A percentile compares a stretch with the other conserved stretches of the same genome.
These are phyloP conservation scores for Irpex sp. DNA, from an alignment of 1,284 basidiomycete species.

Conservation along the genomic window DNA sequence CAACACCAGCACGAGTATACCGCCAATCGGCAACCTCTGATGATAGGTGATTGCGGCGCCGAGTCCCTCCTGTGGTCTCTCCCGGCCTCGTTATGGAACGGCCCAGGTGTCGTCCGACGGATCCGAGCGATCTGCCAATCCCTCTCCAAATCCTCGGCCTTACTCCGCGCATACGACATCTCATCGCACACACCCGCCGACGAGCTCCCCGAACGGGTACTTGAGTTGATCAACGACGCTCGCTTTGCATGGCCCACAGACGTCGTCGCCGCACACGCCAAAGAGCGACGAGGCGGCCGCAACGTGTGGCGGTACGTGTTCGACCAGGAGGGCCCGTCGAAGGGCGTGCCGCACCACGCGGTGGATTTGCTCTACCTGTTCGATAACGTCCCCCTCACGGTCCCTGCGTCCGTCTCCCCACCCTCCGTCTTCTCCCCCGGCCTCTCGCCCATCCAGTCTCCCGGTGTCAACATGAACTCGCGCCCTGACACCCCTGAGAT, in stretches of 20 bases:
- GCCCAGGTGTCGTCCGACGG: constrained; percentile 54
- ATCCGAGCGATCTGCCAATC: constrained; percentile 72
- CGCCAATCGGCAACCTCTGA: constrained; percentile 52
- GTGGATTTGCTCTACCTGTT: constrained; percentile 70
- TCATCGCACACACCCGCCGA: constrained; percentile 49
- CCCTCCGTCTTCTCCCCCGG: constrained; percentile 16
- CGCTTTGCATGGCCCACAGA: constrained; percentile 74
- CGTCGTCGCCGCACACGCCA: constrained; percentile 42
- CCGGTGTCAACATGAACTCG: neutral
- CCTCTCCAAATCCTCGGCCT: constrained; percentile 50
- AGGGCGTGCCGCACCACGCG: constrained; percentile 60
- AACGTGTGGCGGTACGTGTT: constrained; percentile 75
- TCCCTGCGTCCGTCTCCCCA: constrained; percentile 28
- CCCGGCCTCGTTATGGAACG: constrained; percentile 58
- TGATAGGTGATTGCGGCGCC: constrained; percentile 69
- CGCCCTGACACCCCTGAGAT: constrained; percentile 21
- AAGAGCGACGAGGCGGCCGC: constrained; percentile 43
- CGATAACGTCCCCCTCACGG: constrained; percentile 55
- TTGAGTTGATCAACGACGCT: constrained; percentile 70
- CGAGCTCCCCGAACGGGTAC: constrained; percentile 60
- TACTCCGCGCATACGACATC: constrained; percentile 71
- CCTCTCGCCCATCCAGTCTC: constrained; percentile 8
- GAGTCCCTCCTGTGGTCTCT: constrained; percentile 62
- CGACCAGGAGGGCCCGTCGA: constrained; percentile 69
- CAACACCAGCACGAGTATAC: constrained; percentile 17